Conservation (phyloP, 495 filamentous ascomycete species). For the Lepidopterella palustris region DNA sequence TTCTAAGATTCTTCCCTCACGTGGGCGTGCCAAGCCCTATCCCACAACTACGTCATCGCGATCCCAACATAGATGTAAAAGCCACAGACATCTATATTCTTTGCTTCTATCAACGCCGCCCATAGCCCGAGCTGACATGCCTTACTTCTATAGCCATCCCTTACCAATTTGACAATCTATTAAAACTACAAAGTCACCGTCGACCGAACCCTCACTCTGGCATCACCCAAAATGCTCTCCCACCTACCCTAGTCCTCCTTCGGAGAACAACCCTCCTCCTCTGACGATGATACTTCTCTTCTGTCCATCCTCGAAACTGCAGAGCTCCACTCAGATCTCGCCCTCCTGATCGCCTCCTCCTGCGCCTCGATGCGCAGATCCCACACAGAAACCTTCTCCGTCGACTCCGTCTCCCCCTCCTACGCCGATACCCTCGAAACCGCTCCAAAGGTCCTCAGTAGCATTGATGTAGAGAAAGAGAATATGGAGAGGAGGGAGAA, state of each 20-base stretch:
- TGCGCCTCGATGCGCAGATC: constrained; percentile 1
- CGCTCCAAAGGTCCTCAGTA: neutral
- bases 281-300: neutral
- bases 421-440: neutral
- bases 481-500: neutral
- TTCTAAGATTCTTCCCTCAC: too few species aligned
- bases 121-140: too few species aligned
- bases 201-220: neutral
- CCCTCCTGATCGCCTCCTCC: neutral
- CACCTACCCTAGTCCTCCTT: constrained; percentile 1
- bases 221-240: neutral
- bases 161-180: neutral
- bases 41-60: too few species aligned
- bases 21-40: too few species aligned
- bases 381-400: neutral
- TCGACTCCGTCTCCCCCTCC: neutral
- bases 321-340: neutral
- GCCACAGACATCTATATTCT: too few species aligned
- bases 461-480: neutral
- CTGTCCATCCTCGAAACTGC: constrained; percentile 1
- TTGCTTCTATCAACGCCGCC: too few species aligned
- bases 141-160: neutral
- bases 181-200: neutral
- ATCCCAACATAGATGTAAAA: too few species aligned
- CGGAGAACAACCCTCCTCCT: neutral